A percentile compares a stretch with the other conserved stretches of the same genome.
phyloP scores from a whole-genome alignment of 1,139 yeast species.

The Petasospora rhodanensis region DNA sequence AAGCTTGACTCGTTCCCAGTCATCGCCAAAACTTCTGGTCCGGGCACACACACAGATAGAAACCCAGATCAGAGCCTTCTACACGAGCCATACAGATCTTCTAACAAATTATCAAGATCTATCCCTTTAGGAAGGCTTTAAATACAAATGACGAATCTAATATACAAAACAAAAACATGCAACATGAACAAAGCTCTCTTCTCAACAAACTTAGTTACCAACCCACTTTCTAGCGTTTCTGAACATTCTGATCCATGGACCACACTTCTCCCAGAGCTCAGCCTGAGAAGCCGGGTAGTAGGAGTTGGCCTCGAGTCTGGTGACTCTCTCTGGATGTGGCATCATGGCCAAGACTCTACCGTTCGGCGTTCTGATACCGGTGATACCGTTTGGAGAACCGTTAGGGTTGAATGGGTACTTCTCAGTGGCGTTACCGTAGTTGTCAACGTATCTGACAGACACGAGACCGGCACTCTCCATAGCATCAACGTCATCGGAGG shows the following conservation, averaged over 20 bases:
- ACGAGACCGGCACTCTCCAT: constrained; percentile 50
- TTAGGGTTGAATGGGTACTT: constrained; percentile 93
- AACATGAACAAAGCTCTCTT: too few relatives aligned
- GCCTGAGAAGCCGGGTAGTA: constrained; percentile 79
- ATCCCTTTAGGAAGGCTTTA: too few relatives aligned
- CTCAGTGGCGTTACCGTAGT: constrained; percentile 80
- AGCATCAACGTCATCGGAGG: constrained; percentile 36
- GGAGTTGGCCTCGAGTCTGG: constrained; percentile 82
- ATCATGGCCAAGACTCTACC: constrained; percentile 97
- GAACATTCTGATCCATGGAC: constrained; percentile 95
- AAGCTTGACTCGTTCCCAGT: too few relatives aligned
- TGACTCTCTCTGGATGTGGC: constrained; percentile 99
- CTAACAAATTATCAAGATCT: too few relatives aligned
- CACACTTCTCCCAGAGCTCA: constrained; percentile 62
- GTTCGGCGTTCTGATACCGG: constrained; percentile 84
- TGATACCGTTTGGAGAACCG: constrained; percentile 90
- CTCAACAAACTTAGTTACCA: constrained; percentile 30
- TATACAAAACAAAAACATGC: constrained; percentile 5
- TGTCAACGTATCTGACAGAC: constrained; percentile 80
- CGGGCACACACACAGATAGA: too few relatives aligned
- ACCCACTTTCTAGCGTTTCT: constrained; percentile 96
- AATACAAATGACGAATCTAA: too few relatives aligned
- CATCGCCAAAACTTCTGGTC: too few relatives aligned
- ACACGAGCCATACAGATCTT: too few relatives aligned
- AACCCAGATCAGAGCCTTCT: too few relatives aligned